Evolutionary conservation across 169 alveolate genomes (phyloP), one percentile per base, ranked within the genome.

Genomic region (Cryptosporidium canis): DNA sequence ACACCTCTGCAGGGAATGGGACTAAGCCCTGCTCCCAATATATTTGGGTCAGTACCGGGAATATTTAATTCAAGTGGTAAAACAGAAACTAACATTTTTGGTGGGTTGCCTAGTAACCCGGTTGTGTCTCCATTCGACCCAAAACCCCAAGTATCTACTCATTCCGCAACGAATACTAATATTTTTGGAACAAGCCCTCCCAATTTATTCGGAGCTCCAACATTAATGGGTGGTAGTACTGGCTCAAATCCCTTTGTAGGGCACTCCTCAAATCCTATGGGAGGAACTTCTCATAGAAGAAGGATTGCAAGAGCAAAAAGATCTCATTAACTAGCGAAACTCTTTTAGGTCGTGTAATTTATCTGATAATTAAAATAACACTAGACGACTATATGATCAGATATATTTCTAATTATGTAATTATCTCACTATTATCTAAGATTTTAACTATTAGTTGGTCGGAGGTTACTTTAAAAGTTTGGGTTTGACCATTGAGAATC

Each of bases 401-500:
- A 18, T 66, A 39, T 9, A 24, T 39, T 56, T 66, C 82, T 66
- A 66, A 66, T 66, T 66, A 43, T 66, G 82, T 66, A 43, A 37
- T 24, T 66, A 14, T 18, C 82, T 51, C 41, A 27, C 64, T 61
- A 61, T 61, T 61, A 31, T 48, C 67, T 70, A 48, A 70, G 31
- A 29, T 31, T 68, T 51, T 48, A 70, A 70, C 84, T 70, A 70
- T 31, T 35, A 18, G 2, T 4, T 18, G 11, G 45, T 8, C 21
- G 44, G 29, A 47, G 18, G 33, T 0, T 29, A 3, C n/a, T 27
- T 55, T 27, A 77, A 58, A 77, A 77, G 77, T 77, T 77, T 43
- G 87, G 87, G 33, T 77, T 77, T 33, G 87, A 55, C 87, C 87
- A 77, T 55, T 55, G 87, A 16, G 87, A 77, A 3, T 77, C 87